Evolutionary conservation across 768 basidiomycete species (phyloP).

Genomic region (Grammothele lineata): DNA sequence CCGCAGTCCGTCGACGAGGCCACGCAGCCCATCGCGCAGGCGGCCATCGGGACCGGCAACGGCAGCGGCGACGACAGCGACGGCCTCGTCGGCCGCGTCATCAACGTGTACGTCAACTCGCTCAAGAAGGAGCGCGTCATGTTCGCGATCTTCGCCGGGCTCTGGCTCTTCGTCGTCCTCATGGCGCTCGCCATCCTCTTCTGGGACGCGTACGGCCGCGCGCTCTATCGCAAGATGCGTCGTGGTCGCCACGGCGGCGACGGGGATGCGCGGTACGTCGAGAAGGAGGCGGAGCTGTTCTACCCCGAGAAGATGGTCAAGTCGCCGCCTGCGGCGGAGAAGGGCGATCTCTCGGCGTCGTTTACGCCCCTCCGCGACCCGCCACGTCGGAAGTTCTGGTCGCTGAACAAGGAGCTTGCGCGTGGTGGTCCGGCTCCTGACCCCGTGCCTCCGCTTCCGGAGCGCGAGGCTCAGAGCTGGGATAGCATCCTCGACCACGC

Average conservation of each 20-base stretch:
- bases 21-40: slow-evolving; percentile 74
- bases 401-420: slow-evolving; percentile 7
- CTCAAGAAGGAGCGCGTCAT: slow-evolving; percentile 81
- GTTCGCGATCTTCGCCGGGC: slow-evolving; percentile 75
- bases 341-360: slow-evolving; percentile 24
- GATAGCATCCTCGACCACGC: slow-evolving; percentile 39
- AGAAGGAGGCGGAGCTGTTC: slow-evolving; percentile 5
- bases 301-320: slow-evolving; percentile 18
- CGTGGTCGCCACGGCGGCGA: slow-evolving; percentile 14
- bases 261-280: slow-evolving; percentile 12
- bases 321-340: slow-evolving; percentile 11
- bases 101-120: slow-evolving; percentile 65
- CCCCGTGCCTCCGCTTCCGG: not conserved
- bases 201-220: slow-evolving; percentile 66
- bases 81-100: slow-evolving; percentile 68
- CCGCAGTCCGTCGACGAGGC: slow-evolving; percentile 68
- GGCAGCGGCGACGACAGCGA: slow-evolving; percentile 47
- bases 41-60: slow-evolving; percentile 64
- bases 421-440: not conserved
- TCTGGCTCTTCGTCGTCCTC: slow-evolving; percentile 82
- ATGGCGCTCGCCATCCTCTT: slow-evolving; percentile 69
- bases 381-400: slow-evolving; percentile 18
- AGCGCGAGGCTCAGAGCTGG: slow-evolving; percentile 29
- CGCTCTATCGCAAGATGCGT: slow-evolving; percentile 15
- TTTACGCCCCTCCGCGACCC: slow-evolving; percentile 46